A percentile compares a stretch with the other conserved stretches of the same genome.
Evolutionary conservation across 139 green algal genomes (phyloP).

Genomic region (Tetraselmis striata): DNA sequence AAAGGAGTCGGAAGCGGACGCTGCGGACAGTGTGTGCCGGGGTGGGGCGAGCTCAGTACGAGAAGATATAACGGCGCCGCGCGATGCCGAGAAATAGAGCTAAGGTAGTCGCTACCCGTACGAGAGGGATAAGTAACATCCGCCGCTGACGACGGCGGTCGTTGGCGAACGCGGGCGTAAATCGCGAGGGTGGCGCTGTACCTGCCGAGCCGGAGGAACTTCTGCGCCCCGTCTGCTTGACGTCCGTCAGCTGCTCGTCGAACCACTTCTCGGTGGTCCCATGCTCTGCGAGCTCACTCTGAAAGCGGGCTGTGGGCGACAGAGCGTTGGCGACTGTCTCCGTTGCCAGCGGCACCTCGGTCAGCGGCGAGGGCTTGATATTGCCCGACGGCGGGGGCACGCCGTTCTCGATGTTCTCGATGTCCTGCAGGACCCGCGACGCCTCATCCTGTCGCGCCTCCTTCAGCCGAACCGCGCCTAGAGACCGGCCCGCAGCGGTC

Average conservation of each 20-base stretch:
- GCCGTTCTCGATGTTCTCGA: not conserved
- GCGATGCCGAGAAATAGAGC: no score
- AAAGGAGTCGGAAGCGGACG: no score
- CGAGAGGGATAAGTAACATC: no score
- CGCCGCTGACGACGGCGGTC: no score
- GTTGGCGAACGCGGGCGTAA: no score
- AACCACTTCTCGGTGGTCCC: not conserved
- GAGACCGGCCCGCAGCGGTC: no score
- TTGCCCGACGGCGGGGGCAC: no score
- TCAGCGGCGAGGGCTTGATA: not conserved
- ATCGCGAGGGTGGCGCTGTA: no score
- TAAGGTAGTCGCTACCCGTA: no score
- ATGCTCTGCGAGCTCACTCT: not conserved
- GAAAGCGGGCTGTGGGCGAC: not conserved
- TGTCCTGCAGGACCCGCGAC: not conserved
- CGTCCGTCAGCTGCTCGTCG: not conserved
- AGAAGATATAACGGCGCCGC: no score
- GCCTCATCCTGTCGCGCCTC: not conserved
- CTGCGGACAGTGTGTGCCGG: no score
- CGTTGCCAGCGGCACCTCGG: not conserved
- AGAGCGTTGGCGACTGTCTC: not conserved
- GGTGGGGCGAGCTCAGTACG: no score
- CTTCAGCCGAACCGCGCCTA: not conserved
- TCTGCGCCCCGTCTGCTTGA: not conserved
- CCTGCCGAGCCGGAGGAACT: not conserved